Base-by-base conservation (phyloP, 83 land plant species). In the Picea engelmannii region DNA sequence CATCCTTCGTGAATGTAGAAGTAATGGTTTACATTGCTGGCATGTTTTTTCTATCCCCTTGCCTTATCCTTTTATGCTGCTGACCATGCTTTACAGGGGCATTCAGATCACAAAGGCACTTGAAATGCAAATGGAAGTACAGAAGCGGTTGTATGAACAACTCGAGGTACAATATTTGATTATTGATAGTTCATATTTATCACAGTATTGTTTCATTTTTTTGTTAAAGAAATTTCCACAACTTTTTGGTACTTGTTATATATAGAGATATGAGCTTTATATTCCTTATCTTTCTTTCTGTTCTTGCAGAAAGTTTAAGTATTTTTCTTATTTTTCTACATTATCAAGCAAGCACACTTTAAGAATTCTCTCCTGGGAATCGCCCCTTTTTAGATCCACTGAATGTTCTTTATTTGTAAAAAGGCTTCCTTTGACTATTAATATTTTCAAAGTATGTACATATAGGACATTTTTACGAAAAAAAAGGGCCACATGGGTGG, bases 31-130 rank as follows among this genome's bases (percentile, higher is more conserved):
- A 25, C 44, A 10, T 16, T 71, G 10, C 23, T 71, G 52, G 76
- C 44, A 40, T 18, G 52, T 44, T n/a, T 71, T 71, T 71, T 1
- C 15, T 20, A 71, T n/a, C 55, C 55, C 2, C 49, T 70, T 70
- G 75, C 2, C 47, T 42, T 42, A 44, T 20, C 76, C 23, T 38
- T 31, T 40, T 38, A 40, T 42, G n/a, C 52, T 71, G n/a, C 49
- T 71, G 69, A 49, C 35, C 2, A 78, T 59, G 21, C 20, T 61
- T 78, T 31, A 59, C 63, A 87, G 89, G 18, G 86, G 60, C 38
- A 78, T 74, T 67, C 89, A 84, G 62, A 78, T 87, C 44, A 78
- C 62, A 38, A 83, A 84, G 78, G 86, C 84, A 10, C 49, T 84
- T 24, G 65, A 61, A 63, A 70, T 84, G 83, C 83, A 81, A 67